These are phyloP conservation scores for Zoysia matrella DNA, from an alignment of 202 grass and related monocot species.

Conservation along the genomic window DNA sequence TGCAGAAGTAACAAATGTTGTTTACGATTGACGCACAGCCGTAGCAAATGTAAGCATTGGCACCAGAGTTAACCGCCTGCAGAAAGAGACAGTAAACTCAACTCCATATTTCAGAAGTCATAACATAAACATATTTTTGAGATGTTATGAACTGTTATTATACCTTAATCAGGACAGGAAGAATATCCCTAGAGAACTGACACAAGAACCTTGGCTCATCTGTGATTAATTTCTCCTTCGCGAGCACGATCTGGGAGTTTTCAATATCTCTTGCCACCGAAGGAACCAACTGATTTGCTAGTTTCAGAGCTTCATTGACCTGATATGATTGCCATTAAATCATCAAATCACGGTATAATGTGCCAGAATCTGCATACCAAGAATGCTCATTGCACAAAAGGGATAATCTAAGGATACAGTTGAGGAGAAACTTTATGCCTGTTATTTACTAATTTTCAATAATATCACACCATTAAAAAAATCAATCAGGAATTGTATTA, in stretches of 20 bases:
- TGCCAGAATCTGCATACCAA: background rate
- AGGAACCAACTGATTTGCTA: constrained; percentile 91
- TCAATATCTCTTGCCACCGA: constrained; percentile 60
- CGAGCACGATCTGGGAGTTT: constrained; percentile 62
- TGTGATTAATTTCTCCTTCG: constrained; percentile 83
- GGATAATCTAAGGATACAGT: background rate
- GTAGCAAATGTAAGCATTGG: constrained; percentile 85
- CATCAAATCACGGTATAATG: constrained; percentile 20
- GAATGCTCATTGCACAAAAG: constrained; percentile 23
- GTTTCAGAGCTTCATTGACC: constrained; percentile 89
- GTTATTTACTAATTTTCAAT: constrained; percentile 1
- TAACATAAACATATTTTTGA: constrained; percentile 13
- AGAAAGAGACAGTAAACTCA: constrained; percentile 34
- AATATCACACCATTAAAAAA: background rate
- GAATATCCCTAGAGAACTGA: constrained; percentile 83
- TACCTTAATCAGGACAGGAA: constrained; percentile 95
- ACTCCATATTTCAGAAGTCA: constrained; percentile 43
- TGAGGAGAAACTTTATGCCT: background rate
- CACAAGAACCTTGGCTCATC: constrained; percentile 83
- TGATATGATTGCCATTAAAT: constrained; percentile 49
- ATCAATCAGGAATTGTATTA: constrained; percentile 7
- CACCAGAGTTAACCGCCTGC: constrained; percentile 87
- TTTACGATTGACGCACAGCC: constrained; percentile 84
- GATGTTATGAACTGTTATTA: constrained; percentile 14
- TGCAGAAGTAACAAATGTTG: constrained; percentile 95